Evolutionary conservation across 1,284 basidiomycete genomes (phyloP).

Genomic region (Lentinus polychrous): DNA sequence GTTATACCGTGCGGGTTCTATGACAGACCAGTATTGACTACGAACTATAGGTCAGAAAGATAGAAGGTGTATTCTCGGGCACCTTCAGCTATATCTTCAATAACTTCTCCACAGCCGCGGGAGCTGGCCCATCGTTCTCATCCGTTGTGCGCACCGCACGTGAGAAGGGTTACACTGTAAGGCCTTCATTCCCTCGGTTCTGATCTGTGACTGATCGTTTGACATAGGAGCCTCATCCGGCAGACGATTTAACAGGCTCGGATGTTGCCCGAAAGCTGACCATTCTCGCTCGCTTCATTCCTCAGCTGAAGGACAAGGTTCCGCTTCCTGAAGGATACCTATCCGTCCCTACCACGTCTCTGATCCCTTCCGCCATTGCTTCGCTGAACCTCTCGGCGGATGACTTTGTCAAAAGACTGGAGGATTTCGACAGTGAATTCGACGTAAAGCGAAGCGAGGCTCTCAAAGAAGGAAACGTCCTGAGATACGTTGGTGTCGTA

Average conservation of each 20-base stretch:
- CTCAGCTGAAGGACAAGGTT: conserved; percentile 44
- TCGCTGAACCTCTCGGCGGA: conserved; percentile 42
- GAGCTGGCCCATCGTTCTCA: conserved; percentile 69
- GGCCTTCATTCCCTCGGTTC: conserved; percentile 18
- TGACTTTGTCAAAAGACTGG: conserved; percentile 77
- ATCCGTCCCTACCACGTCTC: conserved; percentile 79
- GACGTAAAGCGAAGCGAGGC: conserved; percentile 74
- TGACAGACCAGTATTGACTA: background rate
- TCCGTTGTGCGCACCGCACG: conserved; percentile 86
- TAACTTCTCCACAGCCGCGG: conserved; percentile 72
- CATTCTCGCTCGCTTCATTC: conserved; percentile 83
- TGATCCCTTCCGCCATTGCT: conserved; percentile 77
- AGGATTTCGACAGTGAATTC: conserved; percentile 82
- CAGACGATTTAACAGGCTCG: conserved; percentile 92
- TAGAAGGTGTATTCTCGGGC: conserved; percentile 87
- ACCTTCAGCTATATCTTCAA: conserved; percentile 99
- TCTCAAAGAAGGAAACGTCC: conserved; percentile 70
- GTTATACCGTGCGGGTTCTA: background rate
- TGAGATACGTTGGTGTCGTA: conserved; percentile 93
- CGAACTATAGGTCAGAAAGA: conserved; percentile 54
- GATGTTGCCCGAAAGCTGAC: conserved; percentile 97
- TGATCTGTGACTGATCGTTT: background rate
- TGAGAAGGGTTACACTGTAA: conserved; percentile 89
- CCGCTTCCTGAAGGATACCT: conserved; percentile 67
- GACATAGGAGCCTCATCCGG: conserved; percentile 88